A percentile compares a stretch with the other conserved stretches of the same genome.
These are phyloP conservation scores for Aspergillus panamensis DNA, from an alignment of 495 filamentous ascomycete species.

Conservation along the genomic window DNA sequence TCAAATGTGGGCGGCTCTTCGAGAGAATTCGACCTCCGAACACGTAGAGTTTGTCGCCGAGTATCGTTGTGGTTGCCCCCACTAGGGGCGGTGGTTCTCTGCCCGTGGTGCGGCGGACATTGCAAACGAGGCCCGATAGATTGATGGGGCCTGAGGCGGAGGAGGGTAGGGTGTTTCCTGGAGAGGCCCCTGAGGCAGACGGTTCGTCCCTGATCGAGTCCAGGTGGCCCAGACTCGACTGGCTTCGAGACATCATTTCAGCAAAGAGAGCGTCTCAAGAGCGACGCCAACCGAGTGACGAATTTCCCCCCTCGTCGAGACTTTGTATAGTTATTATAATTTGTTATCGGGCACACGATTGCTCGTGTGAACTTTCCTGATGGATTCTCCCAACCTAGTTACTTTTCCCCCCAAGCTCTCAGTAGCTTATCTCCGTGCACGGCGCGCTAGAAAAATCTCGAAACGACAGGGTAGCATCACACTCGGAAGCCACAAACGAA, in stretches of 20 bases:
- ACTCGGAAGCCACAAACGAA: constrained; percentile 15
- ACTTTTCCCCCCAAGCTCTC: constrained; percentile 2
- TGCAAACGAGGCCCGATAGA: constrained; percentile 86
- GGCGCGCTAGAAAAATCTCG: constrained; percentile 18
- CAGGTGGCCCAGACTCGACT: constrained; percentile 43
- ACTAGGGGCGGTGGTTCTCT: constrained; percentile 87
- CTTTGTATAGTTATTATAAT: not conserved
- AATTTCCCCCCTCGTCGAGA: not conserved
- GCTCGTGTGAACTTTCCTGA: not conserved
- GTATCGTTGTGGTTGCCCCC: constrained; percentile 88
- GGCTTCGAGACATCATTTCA: constrained; percentile 47
- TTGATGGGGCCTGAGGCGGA: constrained; percentile 53
- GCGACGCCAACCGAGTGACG: constrained; percentile 1
- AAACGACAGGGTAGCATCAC: constrained; percentile 22
- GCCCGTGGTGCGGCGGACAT: constrained; percentile 88
- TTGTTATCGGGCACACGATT: not conserved
- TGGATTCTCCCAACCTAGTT: not conserved
- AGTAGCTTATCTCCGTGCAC: constrained; percentile 15
- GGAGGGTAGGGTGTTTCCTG: constrained; percentile 30
- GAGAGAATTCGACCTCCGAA: constrained; percentile 91
- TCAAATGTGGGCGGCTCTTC: constrained; percentile 74
- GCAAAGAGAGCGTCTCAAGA: constrained; percentile 7
- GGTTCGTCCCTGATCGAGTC: constrained; percentile 36
- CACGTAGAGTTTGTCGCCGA: constrained; percentile 93
- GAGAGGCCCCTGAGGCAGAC: constrained; percentile 28